Evolutionary conservation across 2,329 filamentous ascomycete genomes (phyloP).

Genomic region (Xylaria sp.): DNA sequence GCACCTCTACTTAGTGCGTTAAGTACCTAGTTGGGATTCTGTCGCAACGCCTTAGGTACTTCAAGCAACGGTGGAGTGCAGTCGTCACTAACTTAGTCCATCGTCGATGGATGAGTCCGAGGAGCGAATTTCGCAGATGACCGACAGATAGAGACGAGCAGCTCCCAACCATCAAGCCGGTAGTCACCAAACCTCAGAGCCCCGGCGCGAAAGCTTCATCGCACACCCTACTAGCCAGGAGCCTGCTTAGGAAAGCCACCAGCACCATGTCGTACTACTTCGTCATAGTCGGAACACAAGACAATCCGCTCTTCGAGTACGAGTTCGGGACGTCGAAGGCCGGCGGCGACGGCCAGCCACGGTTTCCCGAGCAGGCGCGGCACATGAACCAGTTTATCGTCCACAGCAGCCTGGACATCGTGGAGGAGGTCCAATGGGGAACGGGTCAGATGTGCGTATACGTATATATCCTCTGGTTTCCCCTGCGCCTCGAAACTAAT

Average conservation of each 20-base stretch:
- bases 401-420: conserved; percentile 90
- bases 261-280: conserved; percentile 94
- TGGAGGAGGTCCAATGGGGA: conserved; percentile 96
- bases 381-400: conserved; percentile 98
- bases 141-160: conserved; percentile 30
- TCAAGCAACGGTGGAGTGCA: neutral
- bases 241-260: neutral
- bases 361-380: conserved; percentile 85
- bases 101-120: neutral
- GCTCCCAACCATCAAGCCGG: neutral
- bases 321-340: conserved; percentile 97
- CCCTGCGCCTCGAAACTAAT: neutral
- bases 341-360: conserved; percentile 88
- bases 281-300: conserved; percentile 91
- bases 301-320: conserved; percentile 95
- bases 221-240: neutral
- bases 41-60: neutral
- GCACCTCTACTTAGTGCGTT: neutral
- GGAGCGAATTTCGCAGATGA: conserved; percentile 27
- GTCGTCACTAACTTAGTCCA: neutral
- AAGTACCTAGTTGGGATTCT: neutral
- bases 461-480: too few species aligned
- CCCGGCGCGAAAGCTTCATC: neutral
- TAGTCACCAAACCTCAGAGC: neutral
- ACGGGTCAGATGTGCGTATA: conserved; percentile 74